Evolutionary conservation across 345 rosid species (phyloP).

Genomic region (Viola odorata): DNA sequence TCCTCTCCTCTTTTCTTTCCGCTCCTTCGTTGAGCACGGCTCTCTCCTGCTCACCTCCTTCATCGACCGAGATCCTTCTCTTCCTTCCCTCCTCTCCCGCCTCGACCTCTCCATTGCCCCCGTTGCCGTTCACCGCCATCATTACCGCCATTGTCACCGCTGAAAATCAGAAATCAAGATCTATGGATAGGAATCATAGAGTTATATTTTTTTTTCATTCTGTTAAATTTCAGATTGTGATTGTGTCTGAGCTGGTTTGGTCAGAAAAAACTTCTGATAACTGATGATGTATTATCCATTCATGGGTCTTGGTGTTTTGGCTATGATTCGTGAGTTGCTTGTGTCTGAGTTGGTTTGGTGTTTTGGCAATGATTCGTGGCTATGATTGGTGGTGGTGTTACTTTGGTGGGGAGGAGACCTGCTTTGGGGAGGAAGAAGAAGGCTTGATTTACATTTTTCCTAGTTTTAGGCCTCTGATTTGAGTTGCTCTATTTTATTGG

Average conservation of each 20-base stretch:
- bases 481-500: neutral
- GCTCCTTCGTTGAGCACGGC: no score
- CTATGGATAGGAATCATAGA: no score
- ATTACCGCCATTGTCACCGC: no score
- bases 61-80: no score
- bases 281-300: slow-evolving; percentile 52
- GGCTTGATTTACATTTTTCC: neutral
- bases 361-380: slow-evolving; percentile 12
- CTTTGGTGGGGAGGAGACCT: slow-evolving; percentile 32
- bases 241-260: slow-evolving; percentile 52
- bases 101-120: no score
- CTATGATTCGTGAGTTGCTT: slow-evolving; percentile 53
- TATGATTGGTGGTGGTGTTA: neutral
- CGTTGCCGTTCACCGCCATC: no score
- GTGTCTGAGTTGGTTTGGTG: slow-evolving; percentile 46
- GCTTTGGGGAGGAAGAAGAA: slow-evolving; percentile 49
- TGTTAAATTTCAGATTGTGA: slow-evolving; percentile 39
- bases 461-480: no score
- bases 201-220: no score
- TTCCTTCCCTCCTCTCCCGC: no score
- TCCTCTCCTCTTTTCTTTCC: no score
- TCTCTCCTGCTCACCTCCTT: no score
- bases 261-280: slow-evolving; percentile 56
- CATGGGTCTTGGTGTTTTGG: slow-evolving; percentile 46
- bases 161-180: no score